Evolutionary conservation across 176 grass and related monocot genomes (phyloP).

Genomic region (Microstegium vimineum): DNA sequence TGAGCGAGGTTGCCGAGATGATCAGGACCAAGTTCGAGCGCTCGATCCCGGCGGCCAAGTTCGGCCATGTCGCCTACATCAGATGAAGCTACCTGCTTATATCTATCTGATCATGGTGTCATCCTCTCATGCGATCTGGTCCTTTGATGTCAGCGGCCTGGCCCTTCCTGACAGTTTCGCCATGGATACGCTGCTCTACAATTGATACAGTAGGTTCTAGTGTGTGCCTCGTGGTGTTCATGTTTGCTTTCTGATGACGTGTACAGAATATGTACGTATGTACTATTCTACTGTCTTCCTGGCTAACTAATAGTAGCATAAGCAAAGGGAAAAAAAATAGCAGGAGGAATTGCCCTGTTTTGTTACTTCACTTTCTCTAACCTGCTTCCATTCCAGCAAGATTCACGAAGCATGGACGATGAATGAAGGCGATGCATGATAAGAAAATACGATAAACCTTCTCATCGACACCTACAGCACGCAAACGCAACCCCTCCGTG

Average conservation of each 20-base stretch:
- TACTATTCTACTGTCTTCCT: background rate
- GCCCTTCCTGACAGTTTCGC: background rate
- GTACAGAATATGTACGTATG: background rate
- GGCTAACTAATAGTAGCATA: no score
- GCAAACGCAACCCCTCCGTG: no score
- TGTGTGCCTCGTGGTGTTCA: background rate
- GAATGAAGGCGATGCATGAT: no score
- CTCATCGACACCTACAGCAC: no score
- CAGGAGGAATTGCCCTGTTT: no score
- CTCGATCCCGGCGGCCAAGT: conserved; percentile 32
- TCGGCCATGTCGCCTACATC: conserved; percentile 40
- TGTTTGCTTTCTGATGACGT: background rate
- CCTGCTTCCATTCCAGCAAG: no score
- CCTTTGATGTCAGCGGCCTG: background rate
- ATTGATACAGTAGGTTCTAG: background rate
- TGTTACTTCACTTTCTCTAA: no score
- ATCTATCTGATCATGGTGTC: background rate
- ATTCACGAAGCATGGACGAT: no score
- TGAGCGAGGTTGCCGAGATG: background rate
- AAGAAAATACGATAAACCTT: no score
- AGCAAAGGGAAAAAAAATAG: no score
- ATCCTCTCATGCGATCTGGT: background rate
- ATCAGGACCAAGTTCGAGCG: conserved; percentile 1
- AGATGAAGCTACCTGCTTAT: conserved; percentile 8
- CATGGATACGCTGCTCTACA: background rate